A percentile compares a stretch with the other conserved stretches of the same genome.
Conservation (phyloP, 176 grass and related monocot genomes). For the Otatea glauca region DNA sequence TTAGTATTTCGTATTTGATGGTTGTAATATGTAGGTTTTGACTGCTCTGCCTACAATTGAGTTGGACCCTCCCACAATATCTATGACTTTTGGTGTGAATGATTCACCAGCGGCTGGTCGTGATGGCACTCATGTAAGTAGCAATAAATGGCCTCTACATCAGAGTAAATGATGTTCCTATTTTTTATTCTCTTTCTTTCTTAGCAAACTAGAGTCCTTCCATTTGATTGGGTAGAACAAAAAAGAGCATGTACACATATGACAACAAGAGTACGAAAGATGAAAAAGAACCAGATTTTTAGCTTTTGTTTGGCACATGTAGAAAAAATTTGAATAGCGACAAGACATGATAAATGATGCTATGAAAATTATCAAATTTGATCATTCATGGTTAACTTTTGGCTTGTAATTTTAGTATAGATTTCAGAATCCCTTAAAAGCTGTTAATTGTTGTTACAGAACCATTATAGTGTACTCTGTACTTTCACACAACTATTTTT, state of each 20-base stretch:
- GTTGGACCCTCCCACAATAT: slow-evolving; percentile 97
- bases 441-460: not conserved
- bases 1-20: not conserved
- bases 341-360: not conserved
- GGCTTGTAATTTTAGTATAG: not conserved
- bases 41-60: slow-evolving; percentile 92
- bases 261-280: not conserved
- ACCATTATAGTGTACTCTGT: slow-evolving; percentile 17
- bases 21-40: slow-evolving; percentile 64
- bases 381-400: slow-evolving; percentile 7
- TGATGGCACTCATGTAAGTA: slow-evolving; percentile 93
- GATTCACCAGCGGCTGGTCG: slow-evolving; percentile 88
- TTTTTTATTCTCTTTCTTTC: slow-evolving; percentile 16
- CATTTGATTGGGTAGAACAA: not conserved
- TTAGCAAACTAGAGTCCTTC: slow-evolving; percentile 26
- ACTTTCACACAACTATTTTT: slow-evolving; percentile 10
- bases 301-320: not conserved
- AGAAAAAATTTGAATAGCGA: not conserved
- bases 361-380: not conserved
- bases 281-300: not conserved
- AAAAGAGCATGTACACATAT: not conserved
- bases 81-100: slow-evolving; percentile 99
- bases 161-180: not conserved
- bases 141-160: slow-evolving; percentile 37
- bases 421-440: slow-evolving; percentile 10